Conservation (phyloP, 495 filamentous ascomycete species). For the Neurospora sp. region DNA sequence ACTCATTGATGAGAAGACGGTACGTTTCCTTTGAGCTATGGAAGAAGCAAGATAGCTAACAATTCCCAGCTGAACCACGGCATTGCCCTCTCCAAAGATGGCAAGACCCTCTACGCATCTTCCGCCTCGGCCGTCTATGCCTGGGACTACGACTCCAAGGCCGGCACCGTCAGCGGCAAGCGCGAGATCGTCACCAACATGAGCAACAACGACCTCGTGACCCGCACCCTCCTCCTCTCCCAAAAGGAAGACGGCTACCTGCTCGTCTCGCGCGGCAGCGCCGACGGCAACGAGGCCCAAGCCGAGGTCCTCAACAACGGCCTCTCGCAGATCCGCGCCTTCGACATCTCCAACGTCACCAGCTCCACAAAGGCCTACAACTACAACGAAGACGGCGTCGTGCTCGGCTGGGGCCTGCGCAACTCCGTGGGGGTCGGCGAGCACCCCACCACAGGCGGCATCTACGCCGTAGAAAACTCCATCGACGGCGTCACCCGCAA, state of each 20-base stretch:
- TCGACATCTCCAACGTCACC: slow-evolving; percentile 38
- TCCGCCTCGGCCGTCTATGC: slow-evolving; percentile 41
- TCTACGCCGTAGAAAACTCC: slow-evolving; percentile 61
- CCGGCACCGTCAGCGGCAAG: slow-evolving; percentile 27
- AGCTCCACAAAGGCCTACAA: slow-evolving; percentile 30
- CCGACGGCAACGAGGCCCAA: slow-evolving; percentile 37
- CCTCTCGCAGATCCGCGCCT: slow-evolving; percentile 49
- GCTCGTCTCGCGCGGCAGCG: slow-evolving; percentile 48
- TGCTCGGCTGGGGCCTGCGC: slow-evolving; percentile 59
- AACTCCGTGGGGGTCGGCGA: slow-evolving; percentile 56
- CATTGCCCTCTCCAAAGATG: slow-evolving; percentile 47
- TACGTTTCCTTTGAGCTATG: slow-evolving; percentile 15
- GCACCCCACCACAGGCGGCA: slow-evolving; percentile 44
- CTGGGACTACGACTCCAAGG: slow-evolving; percentile 45
- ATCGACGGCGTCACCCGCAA: slow-evolving; percentile 46
- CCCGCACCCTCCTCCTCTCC: slow-evolving; percentile 47
- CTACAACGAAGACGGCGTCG: slow-evolving; percentile 31
- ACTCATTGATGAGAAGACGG: slow-evolving; percentile 26
- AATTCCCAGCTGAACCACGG: slow-evolving; percentile 48
- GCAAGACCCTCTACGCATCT: slow-evolving; percentile 52
- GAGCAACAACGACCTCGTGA: slow-evolving; percentile 46
- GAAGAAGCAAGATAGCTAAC: not conserved
- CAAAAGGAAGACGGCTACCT: slow-evolving; percentile 29
- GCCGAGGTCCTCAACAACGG: slow-evolving; percentile 38
- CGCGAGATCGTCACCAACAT: slow-evolving; percentile 44